Evolutionary conservation across 2,329 filamentous ascomycete genomes (phyloP), one percentile per base, ranked within the genome.

Genomic region (Sordariomycetes sp.): DNA sequence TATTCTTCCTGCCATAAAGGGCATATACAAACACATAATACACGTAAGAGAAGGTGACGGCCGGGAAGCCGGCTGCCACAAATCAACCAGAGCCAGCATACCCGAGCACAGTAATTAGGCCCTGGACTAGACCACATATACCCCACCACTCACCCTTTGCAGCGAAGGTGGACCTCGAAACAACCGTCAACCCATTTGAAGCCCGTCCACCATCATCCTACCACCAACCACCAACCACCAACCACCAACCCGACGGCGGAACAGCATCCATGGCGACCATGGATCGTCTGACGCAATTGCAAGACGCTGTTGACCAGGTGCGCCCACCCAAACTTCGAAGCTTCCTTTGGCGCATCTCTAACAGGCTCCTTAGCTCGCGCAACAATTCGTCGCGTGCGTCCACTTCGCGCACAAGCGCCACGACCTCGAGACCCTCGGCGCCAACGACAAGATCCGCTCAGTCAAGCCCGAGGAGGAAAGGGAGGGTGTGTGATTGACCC

Each of bases 271-370:
- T n/a, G 62, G 71, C 62, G 7, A 90, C 90, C 85, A 80, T 81
- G 32, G 90, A 95, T 68, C 79, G 87, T 61, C 79, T 95, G 59
- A 93, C 90, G 1, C 89, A 94, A 70, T 78, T 94, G 59, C 90
- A 95, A 72, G 89, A 94, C 74, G 86, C 88, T 71, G 82, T 93
- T 61, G 89, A 94, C 67, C 85, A 91, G 79, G 89, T 89, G 74
- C 37, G 71, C 12, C 20, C 34, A 16, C 18, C 28, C 24, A 11
- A 24, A 7, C 34, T 1, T n/a, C 20, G 11, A 12, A 22, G 7
- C 22, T 12, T 28, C 34, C 11, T 8, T 10, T 2, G 35, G 28
- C 28, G 28, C 28, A 46, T 25, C 10, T 12, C 55, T 57, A 28
- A 57, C 55, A 16, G 22, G 6, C 40, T 56, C 55, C 54, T 43